Conservation (phyloP, 2,329 filamentous ascomycete genomes). For the Leptographium flavum region DNA sequence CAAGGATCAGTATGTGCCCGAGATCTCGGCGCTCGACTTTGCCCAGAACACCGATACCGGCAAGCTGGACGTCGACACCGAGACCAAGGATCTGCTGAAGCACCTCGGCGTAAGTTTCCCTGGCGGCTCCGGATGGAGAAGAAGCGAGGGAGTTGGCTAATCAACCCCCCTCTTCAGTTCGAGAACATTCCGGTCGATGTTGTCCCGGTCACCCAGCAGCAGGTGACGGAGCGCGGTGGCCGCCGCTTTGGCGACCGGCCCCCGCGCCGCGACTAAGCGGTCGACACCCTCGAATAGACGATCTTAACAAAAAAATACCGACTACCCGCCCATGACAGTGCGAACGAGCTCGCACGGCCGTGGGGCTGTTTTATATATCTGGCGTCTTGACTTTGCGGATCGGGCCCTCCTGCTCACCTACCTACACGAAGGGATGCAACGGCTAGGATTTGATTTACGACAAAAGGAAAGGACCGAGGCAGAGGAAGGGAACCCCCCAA, state of each 20-base stretch:
- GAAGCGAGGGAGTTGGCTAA: too few relatives aligned
- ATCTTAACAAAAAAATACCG: background rate
- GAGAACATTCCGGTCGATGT: conserved; percentile 96
- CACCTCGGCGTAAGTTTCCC: conserved; percentile 76
- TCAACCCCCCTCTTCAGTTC: conserved; percentile 46
- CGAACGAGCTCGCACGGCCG: background rate
- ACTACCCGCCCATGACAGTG: background rate
- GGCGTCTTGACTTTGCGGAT: conserved; percentile 2
- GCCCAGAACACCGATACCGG: conserved; percentile 85
- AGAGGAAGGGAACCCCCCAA: background rate
- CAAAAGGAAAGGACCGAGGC: background rate
- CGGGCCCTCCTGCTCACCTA: conserved; percentile 1
- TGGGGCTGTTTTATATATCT: background rate
- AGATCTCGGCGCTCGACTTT: conserved; percentile 97
- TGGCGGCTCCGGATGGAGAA: conserved; percentile 19
- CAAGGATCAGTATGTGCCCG: conserved; percentile 99
- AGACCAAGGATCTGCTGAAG: conserved; percentile 99
- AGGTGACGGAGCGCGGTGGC: conserved; percentile 61
- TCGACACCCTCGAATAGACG: background rate
- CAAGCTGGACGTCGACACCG: conserved; percentile 85
- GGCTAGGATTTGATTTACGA: background rate
- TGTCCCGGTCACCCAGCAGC: conserved; percentile 76
- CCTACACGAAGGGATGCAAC: background rate
- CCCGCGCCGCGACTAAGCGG: conserved; percentile 29
- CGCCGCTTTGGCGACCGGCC: conserved; percentile 29